Evolutionary conservation across 2,329 filamentous ascomycete genomes (phyloP).

Genomic region (Cercospora sp.): DNA sequence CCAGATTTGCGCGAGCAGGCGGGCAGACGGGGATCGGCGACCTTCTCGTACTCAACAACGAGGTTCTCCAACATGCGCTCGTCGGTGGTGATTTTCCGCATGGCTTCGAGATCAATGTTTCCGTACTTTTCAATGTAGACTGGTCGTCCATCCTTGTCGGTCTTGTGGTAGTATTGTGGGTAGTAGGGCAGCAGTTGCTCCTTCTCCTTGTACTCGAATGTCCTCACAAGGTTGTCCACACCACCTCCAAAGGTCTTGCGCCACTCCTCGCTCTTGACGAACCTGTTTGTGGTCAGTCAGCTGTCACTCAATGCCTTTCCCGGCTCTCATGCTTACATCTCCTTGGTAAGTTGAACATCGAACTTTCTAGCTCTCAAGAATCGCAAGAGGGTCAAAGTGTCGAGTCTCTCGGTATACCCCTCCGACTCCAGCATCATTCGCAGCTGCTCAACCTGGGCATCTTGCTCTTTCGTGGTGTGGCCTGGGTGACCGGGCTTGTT

Average conservation of each 20-base stretch:
- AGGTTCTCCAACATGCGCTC: conserved; percentile 97
- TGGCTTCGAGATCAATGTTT: conserved; percentile 83
- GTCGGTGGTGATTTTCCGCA: conserved; percentile 88
- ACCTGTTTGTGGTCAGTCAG: conserved; percentile 60
- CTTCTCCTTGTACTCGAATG: conserved; percentile 87
- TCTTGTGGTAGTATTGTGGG: conserved; percentile 99
- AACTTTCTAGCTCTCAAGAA: conserved; percentile 87
- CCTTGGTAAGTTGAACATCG: conserved; percentile 76
- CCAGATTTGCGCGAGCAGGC: conserved; percentile 92
- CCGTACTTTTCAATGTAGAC: conserved; percentile 97
- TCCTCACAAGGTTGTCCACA: conserved; percentile 76
- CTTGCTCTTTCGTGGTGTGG: conserved; percentile 80
- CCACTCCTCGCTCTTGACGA: conserved; percentile 87
- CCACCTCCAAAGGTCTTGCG: conserved; percentile 73
- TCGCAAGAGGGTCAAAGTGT: conserved; percentile 84
- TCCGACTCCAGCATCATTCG: conserved; percentile 79
- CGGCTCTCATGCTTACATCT: conserved; percentile 67
- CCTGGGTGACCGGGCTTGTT: conserved; percentile 78
- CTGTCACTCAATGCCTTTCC: not conserved
- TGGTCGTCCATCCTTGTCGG: conserved; percentile 89
- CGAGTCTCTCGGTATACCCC: conserved; percentile 79
- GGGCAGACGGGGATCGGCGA: conserved; percentile 87
- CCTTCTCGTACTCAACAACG: conserved; percentile 95
- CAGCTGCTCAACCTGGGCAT: conserved; percentile 85
- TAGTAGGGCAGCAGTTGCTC: conserved; percentile 84